Conservation (phyloP, 73 alveolate genomes). For the Breviolum minutum region DNA sequence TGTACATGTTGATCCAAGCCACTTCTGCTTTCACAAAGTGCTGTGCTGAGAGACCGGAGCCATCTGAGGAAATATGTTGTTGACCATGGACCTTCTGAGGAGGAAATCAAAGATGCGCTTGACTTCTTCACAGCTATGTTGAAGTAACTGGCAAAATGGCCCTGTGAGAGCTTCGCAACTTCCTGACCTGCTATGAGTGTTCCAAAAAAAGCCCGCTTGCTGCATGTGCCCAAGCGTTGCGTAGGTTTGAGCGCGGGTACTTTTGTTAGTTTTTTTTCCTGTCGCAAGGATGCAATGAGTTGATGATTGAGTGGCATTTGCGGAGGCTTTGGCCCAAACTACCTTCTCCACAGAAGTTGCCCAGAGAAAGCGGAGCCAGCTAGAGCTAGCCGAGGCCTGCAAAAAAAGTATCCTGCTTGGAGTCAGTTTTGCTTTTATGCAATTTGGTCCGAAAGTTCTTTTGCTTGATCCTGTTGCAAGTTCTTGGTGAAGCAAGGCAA, state of each 20-base stretch:
- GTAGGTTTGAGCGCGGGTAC: too few species aligned
- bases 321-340: background rate
- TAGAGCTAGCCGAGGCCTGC: background rate
- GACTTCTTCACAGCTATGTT: background rate
- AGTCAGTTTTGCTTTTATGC: too few species aligned
- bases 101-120: constrained; percentile 38
- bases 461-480: too few species aligned
- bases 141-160: background rate
- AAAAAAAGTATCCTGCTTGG: too few species aligned
- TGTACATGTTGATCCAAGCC: too few species aligned
- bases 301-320: background rate
- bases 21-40: too few species aligned
- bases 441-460: too few species aligned
- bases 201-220: too few species aligned
- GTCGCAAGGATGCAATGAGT: background rate
- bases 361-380: background rate
- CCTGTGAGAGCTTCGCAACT: too few species aligned
- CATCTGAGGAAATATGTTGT: constrained; percentile 41
- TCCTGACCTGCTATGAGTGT: too few species aligned
- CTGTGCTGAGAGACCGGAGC: background rate
- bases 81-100: constrained; percentile 38
- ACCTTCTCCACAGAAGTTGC: background rate
- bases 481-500: background rate
- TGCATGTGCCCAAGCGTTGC: too few species aligned
- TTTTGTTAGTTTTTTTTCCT: too few species aligned